Conservation (phyloP, 257 asterid species). For the Gentiana dahurica region DNA sequence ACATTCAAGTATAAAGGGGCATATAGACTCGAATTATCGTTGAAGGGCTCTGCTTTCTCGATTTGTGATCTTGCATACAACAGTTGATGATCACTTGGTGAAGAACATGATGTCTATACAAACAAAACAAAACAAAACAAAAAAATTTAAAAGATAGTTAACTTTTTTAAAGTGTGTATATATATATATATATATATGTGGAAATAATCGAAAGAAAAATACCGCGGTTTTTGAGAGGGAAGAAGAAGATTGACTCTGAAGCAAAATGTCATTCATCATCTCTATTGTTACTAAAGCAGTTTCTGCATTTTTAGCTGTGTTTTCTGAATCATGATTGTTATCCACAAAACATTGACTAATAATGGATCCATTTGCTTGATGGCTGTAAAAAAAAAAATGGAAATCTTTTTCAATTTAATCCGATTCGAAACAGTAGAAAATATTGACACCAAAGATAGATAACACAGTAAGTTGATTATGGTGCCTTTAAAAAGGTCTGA, state of each 20-base stretch:
- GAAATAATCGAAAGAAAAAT: conserved; percentile 5
- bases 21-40: conserved; percentile 24
- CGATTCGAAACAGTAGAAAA: conserved; percentile 1
- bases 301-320: conserved; percentile 25
- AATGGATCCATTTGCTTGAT: too few relatives aligned
- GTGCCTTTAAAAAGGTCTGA: too few relatives aligned
- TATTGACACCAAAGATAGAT: too few relatives aligned
- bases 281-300: conserved; percentile 36
- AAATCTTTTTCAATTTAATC: background rate
- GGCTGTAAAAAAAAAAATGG: too few relatives aligned
- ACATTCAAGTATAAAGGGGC: conserved; percentile 54
- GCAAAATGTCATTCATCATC: conserved; percentile 44
- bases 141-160: too few relatives aligned
- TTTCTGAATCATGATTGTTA: conserved; percentile 12
- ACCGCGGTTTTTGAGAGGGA: conserved; percentile 28
- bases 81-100: conserved; percentile 41
- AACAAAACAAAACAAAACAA: background rate
- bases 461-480: too few relatives aligned
- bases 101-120: conserved; percentile 46
- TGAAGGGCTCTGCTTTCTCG: conserved; percentile 20
- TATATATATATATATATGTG: too few relatives aligned
- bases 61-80: conserved; percentile 33
- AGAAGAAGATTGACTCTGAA: conserved; percentile 26
- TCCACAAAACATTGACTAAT: background rate
- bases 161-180: too few relatives aligned